A percentile compares a stretch with the other conserved stretches of the same genome.
phyloP scores from a whole-genome alignment of 1,139 yeast species.

The Candida sp. region DNA sequence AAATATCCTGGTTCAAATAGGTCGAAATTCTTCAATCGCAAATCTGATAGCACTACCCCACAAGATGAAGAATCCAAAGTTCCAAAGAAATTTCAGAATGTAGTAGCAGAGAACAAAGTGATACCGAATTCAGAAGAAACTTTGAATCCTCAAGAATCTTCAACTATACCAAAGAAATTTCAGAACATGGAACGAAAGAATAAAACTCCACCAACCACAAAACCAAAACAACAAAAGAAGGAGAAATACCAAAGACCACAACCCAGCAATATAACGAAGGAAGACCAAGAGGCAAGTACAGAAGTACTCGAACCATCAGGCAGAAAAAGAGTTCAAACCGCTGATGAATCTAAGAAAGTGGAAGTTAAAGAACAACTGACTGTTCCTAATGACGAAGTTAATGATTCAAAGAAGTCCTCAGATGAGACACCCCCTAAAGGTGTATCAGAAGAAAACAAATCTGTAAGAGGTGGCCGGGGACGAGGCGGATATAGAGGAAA shows the following conservation, averaged over 20 bases:
- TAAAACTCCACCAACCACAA: neutral
- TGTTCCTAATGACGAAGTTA: neutral
- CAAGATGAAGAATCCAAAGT: neutral
- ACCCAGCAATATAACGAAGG: neutral
- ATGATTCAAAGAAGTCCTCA: neutral
- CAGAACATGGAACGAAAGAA: neutral
- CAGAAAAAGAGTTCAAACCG: neutral
- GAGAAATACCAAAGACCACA: neutral
- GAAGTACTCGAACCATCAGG: neutral
- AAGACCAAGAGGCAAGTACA: neutral
- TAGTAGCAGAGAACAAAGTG: neutral
- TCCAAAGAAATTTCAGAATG: neutral
- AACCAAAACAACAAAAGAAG: neutral
- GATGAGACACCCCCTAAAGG: conserved; percentile 1
- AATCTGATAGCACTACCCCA: neutral
- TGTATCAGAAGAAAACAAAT: conserved; percentile 5
- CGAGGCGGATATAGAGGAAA: conserved; percentile 20
- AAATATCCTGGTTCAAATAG: no score
- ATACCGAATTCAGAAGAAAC: neutral
- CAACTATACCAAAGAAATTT: neutral
- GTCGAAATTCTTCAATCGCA: neutral
- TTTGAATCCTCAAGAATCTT: neutral
- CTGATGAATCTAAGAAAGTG: neutral
- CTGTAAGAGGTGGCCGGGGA: conserved; percentile 14
- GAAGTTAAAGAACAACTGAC: conserved; percentile 4